Evolutionary conservation across 495 filamentous ascomycete species (phyloP).

Genomic region (Bryoglossum gracile): DNA sequence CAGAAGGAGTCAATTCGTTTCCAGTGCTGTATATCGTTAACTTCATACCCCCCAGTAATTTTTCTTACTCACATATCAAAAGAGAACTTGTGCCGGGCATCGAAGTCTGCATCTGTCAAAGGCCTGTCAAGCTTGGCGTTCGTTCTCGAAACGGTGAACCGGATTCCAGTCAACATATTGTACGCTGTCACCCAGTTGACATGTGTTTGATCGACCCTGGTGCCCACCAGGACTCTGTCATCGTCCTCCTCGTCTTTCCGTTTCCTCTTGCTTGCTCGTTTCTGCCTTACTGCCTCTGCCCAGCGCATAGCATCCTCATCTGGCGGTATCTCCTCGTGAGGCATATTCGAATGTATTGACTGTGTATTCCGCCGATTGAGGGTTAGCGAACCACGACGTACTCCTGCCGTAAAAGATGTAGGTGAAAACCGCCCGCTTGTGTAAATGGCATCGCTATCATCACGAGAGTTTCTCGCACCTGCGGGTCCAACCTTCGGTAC

Average conservation of each 20-base stretch:
- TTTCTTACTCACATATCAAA: slow-evolving; percentile 67
- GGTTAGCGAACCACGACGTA: slow-evolving; percentile 71
- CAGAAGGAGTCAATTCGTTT: slow-evolving; percentile 93
- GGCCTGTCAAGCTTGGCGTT: slow-evolving; percentile 94
- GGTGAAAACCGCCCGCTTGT: slow-evolving; percentile 83
- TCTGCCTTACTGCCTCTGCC: slow-evolving; percentile 88
- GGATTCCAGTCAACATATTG: slow-evolving; percentile 99
- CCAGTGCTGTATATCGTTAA: slow-evolving; percentile 50
- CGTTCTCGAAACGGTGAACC: slow-evolving; percentile 90
- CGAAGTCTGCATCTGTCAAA: slow-evolving; percentile 83
- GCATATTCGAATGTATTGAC: slow-evolving; percentile 75
- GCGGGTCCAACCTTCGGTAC: slow-evolving; percentile 55
- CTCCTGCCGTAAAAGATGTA: slow-evolving; percentile 41
- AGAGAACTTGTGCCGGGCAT: slow-evolving; percentile 90
- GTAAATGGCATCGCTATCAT: slow-evolving; percentile 57
- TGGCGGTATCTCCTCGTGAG: slow-evolving; percentile 72
- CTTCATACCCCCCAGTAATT: slow-evolving; percentile 34
- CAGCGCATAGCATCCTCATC: slow-evolving; percentile 89
- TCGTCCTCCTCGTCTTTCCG: slow-evolving; percentile 87
- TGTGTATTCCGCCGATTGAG: slow-evolving; percentile 74
- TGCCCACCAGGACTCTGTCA: slow-evolving; percentile 90
- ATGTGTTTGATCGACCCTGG: slow-evolving; percentile 95
- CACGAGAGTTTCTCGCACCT: slow-evolving; percentile 45
- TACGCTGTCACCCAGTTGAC: slow-evolving; percentile 98
- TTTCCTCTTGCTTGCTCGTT: slow-evolving; percentile 73